Conservation (phyloP, 2,329 filamentous ascomycete species). For the Curvularia lunata region DNA sequence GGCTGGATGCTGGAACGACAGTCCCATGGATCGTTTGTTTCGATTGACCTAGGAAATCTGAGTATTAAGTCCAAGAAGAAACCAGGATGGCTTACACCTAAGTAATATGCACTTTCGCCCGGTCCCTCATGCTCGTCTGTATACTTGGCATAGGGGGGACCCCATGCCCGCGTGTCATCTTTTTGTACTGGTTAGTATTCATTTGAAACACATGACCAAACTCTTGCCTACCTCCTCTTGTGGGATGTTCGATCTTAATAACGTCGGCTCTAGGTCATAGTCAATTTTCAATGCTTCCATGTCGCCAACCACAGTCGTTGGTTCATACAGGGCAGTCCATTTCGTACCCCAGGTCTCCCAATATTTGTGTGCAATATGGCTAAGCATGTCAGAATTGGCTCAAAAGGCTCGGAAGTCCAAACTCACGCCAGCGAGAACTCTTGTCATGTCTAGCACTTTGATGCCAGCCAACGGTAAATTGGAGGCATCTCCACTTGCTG, state of each 20-base stretch:
- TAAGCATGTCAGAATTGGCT: conserved; percentile 52
- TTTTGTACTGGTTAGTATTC: conserved; percentile 42
- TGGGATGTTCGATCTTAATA: conserved; percentile 96
- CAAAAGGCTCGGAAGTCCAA: too few relatives aligned
- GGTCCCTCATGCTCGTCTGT: conserved; percentile 66
- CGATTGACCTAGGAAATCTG: conserved; percentile 82
- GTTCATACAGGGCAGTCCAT: conserved; percentile 38
- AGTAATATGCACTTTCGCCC: conserved; percentile 93
- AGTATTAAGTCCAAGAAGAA: not conserved
- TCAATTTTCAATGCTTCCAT: conserved; percentile 22
- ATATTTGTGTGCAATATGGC: conserved; percentile 97
- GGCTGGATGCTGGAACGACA: conserved; percentile 85
- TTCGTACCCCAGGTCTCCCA: conserved; percentile 90
- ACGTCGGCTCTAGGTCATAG: conserved; percentile 75
- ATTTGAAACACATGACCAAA: too few relatives aligned
- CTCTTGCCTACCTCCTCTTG: conserved; percentile 34
- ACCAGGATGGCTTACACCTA: conserved; percentile 66
- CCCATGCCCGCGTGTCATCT: conserved; percentile 96
- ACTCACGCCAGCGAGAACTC: conserved; percentile 90
- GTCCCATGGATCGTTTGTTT: conserved; percentile 92
- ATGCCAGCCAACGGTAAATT: conserved; percentile 80
- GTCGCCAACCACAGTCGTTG: conserved; percentile 41
- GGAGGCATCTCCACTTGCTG: conserved; percentile 48
- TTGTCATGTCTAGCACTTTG: conserved; percentile 92
- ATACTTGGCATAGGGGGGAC: conserved; percentile 89